phyloP scores from a whole-genome alignment of 163 green algal genomes.

The Trebouxiophyceae sp. region DNA sequence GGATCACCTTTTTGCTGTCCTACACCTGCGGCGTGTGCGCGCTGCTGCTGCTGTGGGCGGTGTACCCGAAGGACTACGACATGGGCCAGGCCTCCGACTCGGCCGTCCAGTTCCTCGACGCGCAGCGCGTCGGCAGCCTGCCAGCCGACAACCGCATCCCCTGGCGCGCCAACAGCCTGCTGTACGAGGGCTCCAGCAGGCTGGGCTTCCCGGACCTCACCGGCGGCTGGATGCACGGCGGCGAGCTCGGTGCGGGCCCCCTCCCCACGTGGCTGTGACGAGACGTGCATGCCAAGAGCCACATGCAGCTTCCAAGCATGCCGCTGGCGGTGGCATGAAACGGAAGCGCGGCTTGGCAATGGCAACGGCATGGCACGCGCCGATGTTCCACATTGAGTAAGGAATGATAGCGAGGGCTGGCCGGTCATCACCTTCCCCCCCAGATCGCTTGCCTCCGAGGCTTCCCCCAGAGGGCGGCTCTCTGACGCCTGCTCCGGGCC shows the following conservation, averaged over 20 bases:
- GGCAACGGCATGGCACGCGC: no score
- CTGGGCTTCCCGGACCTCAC: constrained; percentile 29
- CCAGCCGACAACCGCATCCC: constrained; percentile 24
- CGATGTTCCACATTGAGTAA: no score
- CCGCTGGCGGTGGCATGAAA: no score
- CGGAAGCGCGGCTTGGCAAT: no score
- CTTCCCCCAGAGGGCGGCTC: no score
- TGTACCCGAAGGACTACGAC: constrained; percentile 37
- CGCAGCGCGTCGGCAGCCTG: constrained; percentile 21
- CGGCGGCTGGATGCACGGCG: constrained; percentile 40
- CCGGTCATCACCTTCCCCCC: no score
- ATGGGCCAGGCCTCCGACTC: constrained; percentile 4
- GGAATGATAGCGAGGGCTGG: no score
- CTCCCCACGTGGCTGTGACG: constrained; percentile 28
- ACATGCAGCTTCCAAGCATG: no score
- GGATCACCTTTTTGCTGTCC: constrained; percentile 27
- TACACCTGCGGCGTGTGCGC: constrained; percentile 26
- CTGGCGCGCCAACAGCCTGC: constrained; percentile 18
- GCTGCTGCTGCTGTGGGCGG: constrained; percentile 42
- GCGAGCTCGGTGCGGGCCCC: constrained; percentile 11
- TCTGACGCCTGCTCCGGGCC: no score
- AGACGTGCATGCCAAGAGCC: no score
- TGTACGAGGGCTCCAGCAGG: constrained; percentile 12
- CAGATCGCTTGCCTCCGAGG: no score
- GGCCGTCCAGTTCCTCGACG: constrained; percentile 6